Percentiles rank a stretch among this genome's conserved stretches.
phyloP scores from a whole-genome alignment of 139 green algal species.

The Picochlorum sp. region DNA sequence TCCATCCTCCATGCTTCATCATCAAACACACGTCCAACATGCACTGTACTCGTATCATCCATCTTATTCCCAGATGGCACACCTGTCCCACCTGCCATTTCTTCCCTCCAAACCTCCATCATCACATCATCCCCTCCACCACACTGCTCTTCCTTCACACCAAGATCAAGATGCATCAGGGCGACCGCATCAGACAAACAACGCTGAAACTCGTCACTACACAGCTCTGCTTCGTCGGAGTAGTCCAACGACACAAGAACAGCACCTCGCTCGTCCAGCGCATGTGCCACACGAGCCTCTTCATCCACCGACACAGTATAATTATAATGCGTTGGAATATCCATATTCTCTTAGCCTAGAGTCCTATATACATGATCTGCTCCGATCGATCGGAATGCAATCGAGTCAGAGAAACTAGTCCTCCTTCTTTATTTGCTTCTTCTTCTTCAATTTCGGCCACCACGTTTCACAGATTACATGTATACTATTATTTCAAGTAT shows the following conservation, averaged over 20 bases:
- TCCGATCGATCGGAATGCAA: no score
- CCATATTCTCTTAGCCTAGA: no score
- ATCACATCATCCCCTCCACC: background rate
- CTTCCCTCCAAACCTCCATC: background rate
- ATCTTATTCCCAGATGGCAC: no score
- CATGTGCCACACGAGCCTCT: background rate
- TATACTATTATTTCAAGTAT: no score
- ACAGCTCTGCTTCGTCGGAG: background rate
- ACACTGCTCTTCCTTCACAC: background rate
- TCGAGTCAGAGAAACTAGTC: no score
- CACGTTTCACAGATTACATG: no score
- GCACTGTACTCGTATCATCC: no score
- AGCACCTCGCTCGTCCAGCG: background rate
- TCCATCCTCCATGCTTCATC: background rate
- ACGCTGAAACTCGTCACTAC: background rate
- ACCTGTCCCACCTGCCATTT: background rate
- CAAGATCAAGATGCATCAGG: background rate
- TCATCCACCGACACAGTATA: background rate
- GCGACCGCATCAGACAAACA: constrained; percentile 5
- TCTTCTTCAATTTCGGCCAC: no score
- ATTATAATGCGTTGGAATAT: no score
- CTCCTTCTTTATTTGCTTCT: no score
- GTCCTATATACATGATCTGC: no score
- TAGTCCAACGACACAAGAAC: constrained; percentile 9
- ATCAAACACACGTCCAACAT: background rate